Conservation (phyloP, 2,329 filamentous ascomycete species). For the Sporothrix luriei region DNA sequence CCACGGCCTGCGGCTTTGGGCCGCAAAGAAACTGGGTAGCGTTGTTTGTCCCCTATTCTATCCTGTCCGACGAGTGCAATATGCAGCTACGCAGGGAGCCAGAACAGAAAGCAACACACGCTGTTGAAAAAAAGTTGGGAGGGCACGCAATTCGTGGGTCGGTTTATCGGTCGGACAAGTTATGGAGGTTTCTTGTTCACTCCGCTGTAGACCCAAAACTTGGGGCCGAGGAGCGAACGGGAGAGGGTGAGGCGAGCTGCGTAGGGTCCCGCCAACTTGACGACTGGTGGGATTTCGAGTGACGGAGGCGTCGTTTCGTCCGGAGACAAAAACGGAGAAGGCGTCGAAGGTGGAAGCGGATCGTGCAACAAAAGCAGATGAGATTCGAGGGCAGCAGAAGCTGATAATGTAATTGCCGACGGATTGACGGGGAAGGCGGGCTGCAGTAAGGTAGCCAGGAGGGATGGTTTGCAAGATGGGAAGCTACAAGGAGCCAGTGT, state of each 20-base stretch:
- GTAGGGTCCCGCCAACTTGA: constrained; percentile 48
- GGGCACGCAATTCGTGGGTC: constrained; percentile 11
- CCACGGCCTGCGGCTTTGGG: constrained; percentile 37
- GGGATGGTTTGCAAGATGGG: constrained; percentile 22
- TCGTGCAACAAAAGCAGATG: constrained; percentile 11
- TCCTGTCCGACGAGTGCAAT: constrained; percentile 26
- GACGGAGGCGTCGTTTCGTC: constrained; percentile 27
- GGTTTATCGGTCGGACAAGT: constrained; percentile 53
- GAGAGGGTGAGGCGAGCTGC: constrained; percentile 71
- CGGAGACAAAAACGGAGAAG: constrained; percentile 26
- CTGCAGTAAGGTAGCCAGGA: constrained; percentile 30
- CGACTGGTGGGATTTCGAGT: constrained; percentile 32
- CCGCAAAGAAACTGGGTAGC: constrained; percentile 32
- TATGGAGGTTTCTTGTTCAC: constrained; percentile 98
- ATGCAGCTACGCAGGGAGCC: constrained; percentile 27
- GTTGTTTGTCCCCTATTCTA: constrained; percentile 28
- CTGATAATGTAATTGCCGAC: background rate
- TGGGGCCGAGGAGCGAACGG: constrained; percentile 89
- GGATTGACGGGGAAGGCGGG: background rate
- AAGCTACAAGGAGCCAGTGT: background rate
- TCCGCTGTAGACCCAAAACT: constrained; percentile 92
- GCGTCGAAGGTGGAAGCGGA: background rate
- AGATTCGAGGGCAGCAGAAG: background rate
- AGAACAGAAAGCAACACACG: constrained; percentile 22
- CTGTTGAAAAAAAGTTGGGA: constrained; percentile 2